Base-by-base conservation (phyloP, 306 rosid species). In the Vigna nakashimae region DNA sequence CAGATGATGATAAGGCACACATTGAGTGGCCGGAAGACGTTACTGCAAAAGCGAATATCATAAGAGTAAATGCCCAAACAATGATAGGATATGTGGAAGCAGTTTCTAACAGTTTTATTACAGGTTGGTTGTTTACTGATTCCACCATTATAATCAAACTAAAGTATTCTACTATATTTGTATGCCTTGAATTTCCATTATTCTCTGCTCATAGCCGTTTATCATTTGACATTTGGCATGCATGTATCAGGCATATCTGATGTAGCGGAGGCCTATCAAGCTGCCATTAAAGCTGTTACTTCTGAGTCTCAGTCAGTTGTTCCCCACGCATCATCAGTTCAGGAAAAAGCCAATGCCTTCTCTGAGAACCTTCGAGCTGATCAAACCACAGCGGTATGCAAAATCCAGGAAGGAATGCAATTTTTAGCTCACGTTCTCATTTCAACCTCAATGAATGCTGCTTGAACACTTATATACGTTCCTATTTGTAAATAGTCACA, bases 11-110 rank as follows among this genome's bases (percentile, higher is more conserved):
- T 77, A 58, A 71, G 79, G 74, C 46, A 48, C 86, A 86, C 78
- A 86, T 90, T 57, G 91, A 87, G 58, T 96, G 98, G 99, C 99
- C 99, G 64, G 96, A 92, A 80, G 98, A 92, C 77, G 88, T 91
- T 34, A 79, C 88, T 81, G 98, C 86, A 77, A 92, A 88, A 80
- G 96, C 99, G 36, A 92, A 90, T 87, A 85, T 91, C 69, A 87
- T 96, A 78, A 92, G 97, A 88, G 65, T 88, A 74, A 91, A 91
- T 84, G 93, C 89, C 76, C 93, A 88, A 80, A 81, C 87, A 71
- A 87, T 90, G 96, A 84, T 82, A 71, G 94, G 88, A 85, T 91
- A 88, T 77, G 84, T 92, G 82, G 94, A 96, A 81, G 93, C 97
- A 36, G 91, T 96, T 80, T 92, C 98, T 67, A 81, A 84, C 80